These are phyloP conservation scores for Syzygium oleosum DNA, from an alignment of 345 rosid genomes.

Conservation along the genomic window DNA sequence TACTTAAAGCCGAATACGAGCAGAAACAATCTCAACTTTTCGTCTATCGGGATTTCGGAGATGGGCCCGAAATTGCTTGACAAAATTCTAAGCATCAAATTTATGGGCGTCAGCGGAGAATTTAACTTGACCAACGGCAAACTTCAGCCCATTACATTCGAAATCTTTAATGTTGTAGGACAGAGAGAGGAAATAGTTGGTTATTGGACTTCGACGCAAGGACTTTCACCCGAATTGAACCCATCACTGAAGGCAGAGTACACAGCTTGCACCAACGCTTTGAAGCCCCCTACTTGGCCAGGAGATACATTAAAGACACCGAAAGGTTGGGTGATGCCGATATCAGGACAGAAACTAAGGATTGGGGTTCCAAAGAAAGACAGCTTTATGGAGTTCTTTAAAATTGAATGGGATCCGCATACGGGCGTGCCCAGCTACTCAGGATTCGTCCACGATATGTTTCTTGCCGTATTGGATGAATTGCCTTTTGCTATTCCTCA, in stretches of 20 bases:
- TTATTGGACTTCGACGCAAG: slow-evolving; percentile 1
- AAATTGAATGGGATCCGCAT: neutral
- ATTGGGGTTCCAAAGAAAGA: slow-evolving; percentile 12
- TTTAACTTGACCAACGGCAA: neutral
- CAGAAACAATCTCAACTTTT: neutral
- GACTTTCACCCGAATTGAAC: neutral
- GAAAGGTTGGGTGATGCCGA: slow-evolving; percentile 16
- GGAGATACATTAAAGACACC: slow-evolving; percentile 3
- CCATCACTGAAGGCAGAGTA: neutral
- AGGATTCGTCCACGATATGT: slow-evolving; percentile 15
- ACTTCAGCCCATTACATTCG: neutral
- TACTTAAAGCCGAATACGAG: neutral
- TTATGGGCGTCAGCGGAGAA: slow-evolving; percentile 4
- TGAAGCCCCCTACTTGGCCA: slow-evolving; percentile 10
- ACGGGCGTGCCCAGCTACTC: neutral
- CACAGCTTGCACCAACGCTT: neutral
- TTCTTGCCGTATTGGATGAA: neutral
- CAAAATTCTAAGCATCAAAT: neutral
- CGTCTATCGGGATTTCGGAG: neutral
- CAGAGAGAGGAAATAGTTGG: neutral
- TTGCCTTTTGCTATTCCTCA: slow-evolving; percentile 12
- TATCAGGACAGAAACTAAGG: slow-evolving; percentile 3
- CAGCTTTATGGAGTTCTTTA: slow-evolving; percentile 7
- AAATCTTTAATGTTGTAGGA: slow-evolving; percentile 1
- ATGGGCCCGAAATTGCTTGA: slow-evolving; percentile 2